Percentiles rank a stretch among this genome's conserved stretches.
These are phyloP conservation scores for Boletus rubropictus DNA, from an alignment of 768 basidiomycete species.

Conservation along the genomic window DNA sequence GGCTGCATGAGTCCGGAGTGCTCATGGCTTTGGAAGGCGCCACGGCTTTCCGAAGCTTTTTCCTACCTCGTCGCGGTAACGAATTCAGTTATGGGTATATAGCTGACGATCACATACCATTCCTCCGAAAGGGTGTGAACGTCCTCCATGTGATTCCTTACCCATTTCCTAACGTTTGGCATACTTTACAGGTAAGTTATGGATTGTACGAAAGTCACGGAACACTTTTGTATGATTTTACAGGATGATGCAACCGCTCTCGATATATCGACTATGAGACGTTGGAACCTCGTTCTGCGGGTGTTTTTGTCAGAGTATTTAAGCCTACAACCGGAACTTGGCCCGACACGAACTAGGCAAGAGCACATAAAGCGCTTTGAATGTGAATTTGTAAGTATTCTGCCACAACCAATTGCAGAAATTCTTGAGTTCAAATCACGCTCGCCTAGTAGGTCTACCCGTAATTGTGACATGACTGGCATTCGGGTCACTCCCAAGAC, in stretches of 20 bases:
- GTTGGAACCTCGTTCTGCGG: conserved; percentile 86
- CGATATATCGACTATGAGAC: conserved; percentile 76
- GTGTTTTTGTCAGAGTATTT: conserved; percentile 91
- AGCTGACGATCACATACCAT: conserved; percentile 93
- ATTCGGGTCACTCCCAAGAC: background rate
- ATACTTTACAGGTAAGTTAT: conserved; percentile 58
- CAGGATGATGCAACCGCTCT: conserved; percentile 89
- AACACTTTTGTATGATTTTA: conserved; percentile 3
- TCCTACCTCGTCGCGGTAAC: conserved; percentile 42
- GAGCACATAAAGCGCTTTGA: conserved; percentile 34
- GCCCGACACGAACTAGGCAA: conserved; percentile 22
- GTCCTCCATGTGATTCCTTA: conserved; percentile 85
- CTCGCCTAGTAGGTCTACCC: conserved; percentile 17
- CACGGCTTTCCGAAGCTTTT: conserved; percentile 56
- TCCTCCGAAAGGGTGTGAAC: conserved; percentile 75
- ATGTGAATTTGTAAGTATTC: conserved; percentile 43
- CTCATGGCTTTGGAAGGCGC: conserved; percentile 46
- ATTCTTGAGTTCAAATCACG: background rate
- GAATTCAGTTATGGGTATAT: conserved; percentile 52
- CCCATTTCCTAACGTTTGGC: conserved; percentile 91
- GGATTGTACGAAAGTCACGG: background rate
- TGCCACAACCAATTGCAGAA: background rate
- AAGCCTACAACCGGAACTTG: conserved; percentile 50
- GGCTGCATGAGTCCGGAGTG: conserved; percentile 60
- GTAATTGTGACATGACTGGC: background rate